phyloP scores from a whole-genome alignment of 441 rosid species.

The Aleurites moluccanus region DNA sequence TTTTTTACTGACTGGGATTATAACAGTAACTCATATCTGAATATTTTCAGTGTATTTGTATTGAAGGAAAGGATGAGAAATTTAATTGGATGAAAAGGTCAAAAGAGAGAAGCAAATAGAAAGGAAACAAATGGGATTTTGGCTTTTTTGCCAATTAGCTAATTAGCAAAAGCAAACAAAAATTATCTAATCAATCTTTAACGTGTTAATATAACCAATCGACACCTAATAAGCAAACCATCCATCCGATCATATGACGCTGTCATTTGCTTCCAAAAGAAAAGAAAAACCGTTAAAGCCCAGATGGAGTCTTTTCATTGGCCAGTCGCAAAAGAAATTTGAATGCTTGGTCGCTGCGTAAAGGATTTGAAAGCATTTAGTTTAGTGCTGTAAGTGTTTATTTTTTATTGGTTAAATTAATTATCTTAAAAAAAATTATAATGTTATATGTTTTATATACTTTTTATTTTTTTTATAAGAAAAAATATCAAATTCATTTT shows the following conservation, averaged over 20 bases:
- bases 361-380: constrained; percentile 38
- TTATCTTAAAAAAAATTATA: no score
- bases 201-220: constrained; percentile 16
- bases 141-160: not conserved
- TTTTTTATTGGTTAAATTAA: not conserved
- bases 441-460: no score
- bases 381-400: constrained; percentile 14
- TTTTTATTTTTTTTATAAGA: constrained; percentile 6
- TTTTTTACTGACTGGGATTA: no score
- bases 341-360: constrained; percentile 37
- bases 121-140: no score
- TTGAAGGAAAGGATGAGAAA: no score
- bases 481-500: constrained; percentile 7
- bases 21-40: no score
- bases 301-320: constrained; percentile 6
- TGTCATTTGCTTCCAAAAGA: constrained; percentile 16
- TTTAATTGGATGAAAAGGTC: no score
- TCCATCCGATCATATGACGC: not conserved
- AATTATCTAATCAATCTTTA: no score
- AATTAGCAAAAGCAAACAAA: not conserved
- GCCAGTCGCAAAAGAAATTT: constrained; percentile 18
- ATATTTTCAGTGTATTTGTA: no score
- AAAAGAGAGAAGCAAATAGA: no score
- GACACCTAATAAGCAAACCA: constrained; percentile 20
- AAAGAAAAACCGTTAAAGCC: constrained; percentile 12